Percentiles rank a stretch among this genome's conserved stretches.
phyloP scores from a whole-genome alignment of 176 grass and related monocot species.

The Eleusine coracana region DNA sequence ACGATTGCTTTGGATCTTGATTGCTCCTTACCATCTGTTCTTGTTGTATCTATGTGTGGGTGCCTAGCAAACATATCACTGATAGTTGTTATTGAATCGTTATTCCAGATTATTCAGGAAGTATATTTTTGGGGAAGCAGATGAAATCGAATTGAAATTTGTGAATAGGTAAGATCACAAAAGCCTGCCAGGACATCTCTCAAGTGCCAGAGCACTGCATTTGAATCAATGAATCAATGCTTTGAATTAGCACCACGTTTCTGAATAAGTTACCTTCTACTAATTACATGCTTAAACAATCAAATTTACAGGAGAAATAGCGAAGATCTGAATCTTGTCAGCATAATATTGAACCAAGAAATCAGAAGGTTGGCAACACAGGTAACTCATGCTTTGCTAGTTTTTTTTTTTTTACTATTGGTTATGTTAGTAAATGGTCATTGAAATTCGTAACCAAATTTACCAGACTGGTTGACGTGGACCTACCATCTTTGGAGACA shows the following conservation, averaged over 20 bases:
- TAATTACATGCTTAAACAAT: constrained; percentile 33
- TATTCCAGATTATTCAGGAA: constrained; percentile 86
- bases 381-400: constrained; percentile 47
- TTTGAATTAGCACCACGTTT: background rate
- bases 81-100: constrained; percentile 28
- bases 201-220: constrained; percentile 18
- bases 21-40: background rate
- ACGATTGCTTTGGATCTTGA: background rate
- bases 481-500: background rate
- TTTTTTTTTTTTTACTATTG: background rate
- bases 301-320: constrained; percentile 76
- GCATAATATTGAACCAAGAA: constrained; percentile 96
- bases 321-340: constrained; percentile 90
- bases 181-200: background rate
- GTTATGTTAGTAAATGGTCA: constrained; percentile 5
- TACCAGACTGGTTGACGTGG: background rate
- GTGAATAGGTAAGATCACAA: constrained; percentile 75
- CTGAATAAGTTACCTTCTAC: background rate
- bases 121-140: constrained; percentile 96
- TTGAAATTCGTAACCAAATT: background rate
- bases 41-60: constrained; percentile 7
- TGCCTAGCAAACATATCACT: background rate
- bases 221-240: constrained; percentile 9
- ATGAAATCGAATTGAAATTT: constrained; percentile 99
- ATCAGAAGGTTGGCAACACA: constrained; percentile 93